Base-by-base conservation (phyloP, 2,329 filamentous ascomycete species). In the Monascus ruber region DNA sequence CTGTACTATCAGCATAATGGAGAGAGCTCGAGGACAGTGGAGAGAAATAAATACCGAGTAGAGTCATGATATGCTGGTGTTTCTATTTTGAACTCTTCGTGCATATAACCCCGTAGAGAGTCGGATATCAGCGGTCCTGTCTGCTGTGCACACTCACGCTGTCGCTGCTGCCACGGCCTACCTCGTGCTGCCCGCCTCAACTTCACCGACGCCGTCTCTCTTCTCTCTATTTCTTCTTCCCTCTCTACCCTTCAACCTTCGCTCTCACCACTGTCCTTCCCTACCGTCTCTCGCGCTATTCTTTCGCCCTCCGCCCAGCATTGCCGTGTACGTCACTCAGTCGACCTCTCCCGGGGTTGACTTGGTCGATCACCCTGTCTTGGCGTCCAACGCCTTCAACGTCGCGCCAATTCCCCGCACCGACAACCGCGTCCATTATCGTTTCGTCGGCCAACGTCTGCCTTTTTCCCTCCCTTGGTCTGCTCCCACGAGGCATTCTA, bases 171-270 rank as follows among this genome's bases (percentile, higher is more conserved):
- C 26, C 29, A 40, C 40, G 10, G 28, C 28, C 28, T 26, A 24
- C 38, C 26, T 38, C 26, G 29, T 40, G 39, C 32, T 44, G 17
- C 29, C 42, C 35, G 35, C 36, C 31, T 28, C 35, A 29, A 29
- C 28, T 29, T 29, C 28, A 29, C 6, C 28, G 6, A 6, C 6
- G 6, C 10, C 28, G 6, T 29, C 28, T 29, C 10, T 6, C 6
- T n/a, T n/a, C 28, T 29, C 10, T 29, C 28, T 29, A 6, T 29
- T 3, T 29, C 10, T 29, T 10, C 10, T 10, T 29, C 28, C 28
- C 6, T 29, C 28, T 29, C 28, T 10, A 29, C 10, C 28, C 10
- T 29, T 29, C 28, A 6, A 2, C 10, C 28, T 29, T 10, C 28
- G 6, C 10, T 29, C 28, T 29, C 10, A 6, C 10, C 2, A 29